Base-by-base conservation (phyloP, 257 asterid genomes). In the Mitragyna speciosa region DNA sequence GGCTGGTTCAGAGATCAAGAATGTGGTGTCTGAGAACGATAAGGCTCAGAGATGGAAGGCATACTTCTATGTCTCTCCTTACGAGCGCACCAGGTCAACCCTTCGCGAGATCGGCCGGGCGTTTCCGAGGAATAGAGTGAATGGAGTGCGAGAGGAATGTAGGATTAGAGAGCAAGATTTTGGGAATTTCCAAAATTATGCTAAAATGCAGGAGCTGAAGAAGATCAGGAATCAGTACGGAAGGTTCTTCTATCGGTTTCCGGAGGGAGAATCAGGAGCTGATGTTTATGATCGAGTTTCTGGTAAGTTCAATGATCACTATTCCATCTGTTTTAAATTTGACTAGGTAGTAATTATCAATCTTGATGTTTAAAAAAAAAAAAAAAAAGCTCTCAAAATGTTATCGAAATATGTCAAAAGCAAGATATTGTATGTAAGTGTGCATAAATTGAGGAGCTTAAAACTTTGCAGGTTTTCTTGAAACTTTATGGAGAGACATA, bases 231-330 rank as follows among this genome's bases (percentile, higher is more conserved):
- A 70, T 16, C 76, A 70, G 30, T 92, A 90, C 33, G 97, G 97
- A 3, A 88, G 88, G 45, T 92, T 92, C 81, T 92, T 90, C 73
- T 89, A 88, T 51, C 78, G 92, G n/a, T 83, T 92, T n/a, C 94
- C 94, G 12, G 87, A 87, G 26, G 97, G 97, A 10, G 97, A 92
- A 84, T 87, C 95, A 28, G 88, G 91, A 3, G 95, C 96, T 24
- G 94, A 89, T 69, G 96, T 89, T 77, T 85, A 86, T 76, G 97
- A 89, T 54, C 85, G 97, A 70, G 90, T 89, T 78, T 88, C 94
- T 26, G 79, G 95, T 92, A 86, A 87, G 92, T 56, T 17, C 26
- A 24, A 45, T 45, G 11, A 45, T 9, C 49, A 45, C 49, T 6
- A 45, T 45, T 6, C 49, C 49, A 5, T 45, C 41, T 36, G 41